Percentiles rank a stretch among this genome's conserved stretches.
Evolutionary conservation across 805 yeast species (phyloP).

Genomic region (Saturnispora dispora): DNA sequence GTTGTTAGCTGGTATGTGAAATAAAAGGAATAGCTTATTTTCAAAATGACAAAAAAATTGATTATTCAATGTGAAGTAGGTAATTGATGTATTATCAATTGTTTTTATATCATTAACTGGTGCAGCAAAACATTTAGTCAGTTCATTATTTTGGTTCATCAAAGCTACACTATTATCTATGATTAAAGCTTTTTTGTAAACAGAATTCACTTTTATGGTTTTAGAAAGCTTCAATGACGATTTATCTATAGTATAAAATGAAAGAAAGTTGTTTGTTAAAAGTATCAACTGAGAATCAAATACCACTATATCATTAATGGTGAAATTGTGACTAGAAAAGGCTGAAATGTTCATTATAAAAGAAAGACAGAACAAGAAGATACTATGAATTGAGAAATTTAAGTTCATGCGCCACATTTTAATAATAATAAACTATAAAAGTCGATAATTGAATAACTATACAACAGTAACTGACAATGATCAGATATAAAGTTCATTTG

Average conservation of each 20-base stretch:
- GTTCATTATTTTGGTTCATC: not conserved
- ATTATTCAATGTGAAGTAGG: not conserved
- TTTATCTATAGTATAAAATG: not conserved
- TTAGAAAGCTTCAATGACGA: not conserved
- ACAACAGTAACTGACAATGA: not conserved
- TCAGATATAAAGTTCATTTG: slow-evolving; percentile 24
- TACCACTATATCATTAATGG: not conserved
- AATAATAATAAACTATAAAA: not conserved
- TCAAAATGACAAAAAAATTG: not conserved
- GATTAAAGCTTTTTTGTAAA: not conserved
- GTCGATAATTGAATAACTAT: not conserved
- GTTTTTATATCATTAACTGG: not conserved
- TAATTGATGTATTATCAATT: no score
- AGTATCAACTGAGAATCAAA: not conserved
- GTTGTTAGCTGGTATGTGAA: not conserved
- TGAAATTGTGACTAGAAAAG: not conserved
- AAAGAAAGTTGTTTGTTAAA: not conserved
- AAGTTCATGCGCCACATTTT: not conserved
- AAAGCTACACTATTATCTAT: not conserved
- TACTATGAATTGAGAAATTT: no score
- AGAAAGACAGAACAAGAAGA: no score
- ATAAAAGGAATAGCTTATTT: not conserved
- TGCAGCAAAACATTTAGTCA: not conserved
- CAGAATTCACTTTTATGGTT: not conserved
- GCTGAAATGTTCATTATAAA: not conserved